phyloP scores from a whole-genome alignment of 192 early-diverging fungal genomes.

The Lunasporangiospora selenospora region DNA sequence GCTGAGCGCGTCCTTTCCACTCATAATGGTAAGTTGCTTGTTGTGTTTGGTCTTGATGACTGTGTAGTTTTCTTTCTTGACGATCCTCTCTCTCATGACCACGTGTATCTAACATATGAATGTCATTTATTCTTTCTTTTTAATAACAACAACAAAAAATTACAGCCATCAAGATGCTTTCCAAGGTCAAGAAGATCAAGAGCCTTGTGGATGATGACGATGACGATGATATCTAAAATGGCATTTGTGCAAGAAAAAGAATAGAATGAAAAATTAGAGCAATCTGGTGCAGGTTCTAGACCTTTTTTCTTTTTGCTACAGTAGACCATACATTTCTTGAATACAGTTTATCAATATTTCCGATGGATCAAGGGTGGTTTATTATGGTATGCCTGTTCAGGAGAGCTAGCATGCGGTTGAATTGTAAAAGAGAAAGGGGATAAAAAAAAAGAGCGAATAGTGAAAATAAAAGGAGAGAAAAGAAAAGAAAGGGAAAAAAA shows the following conservation, averaged over 20 bases:
- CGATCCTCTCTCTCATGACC: background rate
- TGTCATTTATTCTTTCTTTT: slow-evolving; percentile 3
- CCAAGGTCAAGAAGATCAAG: slow-evolving; percentile 87
- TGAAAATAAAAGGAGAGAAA: background rate
- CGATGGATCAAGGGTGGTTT: too few relatives aligned
- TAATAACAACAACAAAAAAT: too few relatives aligned
- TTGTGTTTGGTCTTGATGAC: background rate
- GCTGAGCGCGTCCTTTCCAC: slow-evolving; percentile 92
- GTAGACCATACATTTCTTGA: too few relatives aligned
- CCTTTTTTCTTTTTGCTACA: too few relatives aligned
- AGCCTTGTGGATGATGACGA: slow-evolving; percentile 85
- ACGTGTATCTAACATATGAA: slow-evolving; percentile 5
- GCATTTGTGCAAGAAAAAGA: too few relatives aligned
- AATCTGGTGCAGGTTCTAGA: too few relatives aligned
- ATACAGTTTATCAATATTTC: too few relatives aligned
- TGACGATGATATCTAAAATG: slow-evolving; percentile 37
- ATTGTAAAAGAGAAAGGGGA: too few relatives aligned
- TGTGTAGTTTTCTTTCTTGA: slow-evolving; percentile 9
- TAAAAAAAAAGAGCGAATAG: background rate
- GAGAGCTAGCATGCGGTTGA: too few relatives aligned
- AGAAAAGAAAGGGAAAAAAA: slow-evolving; percentile 3
- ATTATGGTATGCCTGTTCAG: too few relatives aligned
- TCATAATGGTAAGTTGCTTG: slow-evolving; percentile 67
- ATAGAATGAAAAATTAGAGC: background rate
- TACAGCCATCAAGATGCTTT: slow-evolving; percentile 77